Base-by-base conservation (phyloP, 1,139 yeast species). In the Blastobotrys serpentis region DNA sequence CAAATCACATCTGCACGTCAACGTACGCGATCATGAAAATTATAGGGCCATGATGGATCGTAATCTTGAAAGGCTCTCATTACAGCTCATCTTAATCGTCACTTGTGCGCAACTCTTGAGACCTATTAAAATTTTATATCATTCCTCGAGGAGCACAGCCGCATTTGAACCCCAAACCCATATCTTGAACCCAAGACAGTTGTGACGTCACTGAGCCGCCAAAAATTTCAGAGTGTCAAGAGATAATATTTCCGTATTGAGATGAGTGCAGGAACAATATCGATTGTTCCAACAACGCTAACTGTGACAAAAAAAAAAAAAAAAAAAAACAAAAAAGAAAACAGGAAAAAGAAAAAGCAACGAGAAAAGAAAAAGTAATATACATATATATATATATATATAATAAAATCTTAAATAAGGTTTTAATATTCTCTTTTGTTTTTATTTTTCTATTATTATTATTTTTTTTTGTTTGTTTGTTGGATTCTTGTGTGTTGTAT, bases 341-440 rank as follows among this genome's bases (percentile, higher is more conserved):
- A n/a, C n/a, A n/a, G n/a, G n/a, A n/a, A n/a, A n/a, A n/a, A n/a
- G n/a, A n/a, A n/a, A n/a, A n/a, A n/a, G n/a, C n/a, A n/a, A n/a
- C n/a, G n/a, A n/a, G 22, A 13, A 26, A 29, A 41, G 29, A 13
- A 22, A 21, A 39, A 13, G 19, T 5, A 39, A n/a, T 14, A 4
- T 13, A 34, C n/a, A 17, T 34, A 17, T 21, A 8, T n/a, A n/a
- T n/a, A n/a, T n/a, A n/a, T n/a, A n/a, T n/a, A n/a, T n/a, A n/a
- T n/a, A n/a, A n/a, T 14, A 14, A 5, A 14, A 11, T 36, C 21
- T 14, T 17, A 11, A 36, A 13, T 21, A 18, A 19, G 21, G 18
- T 30, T 42, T 42, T 19, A 32, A 30, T 23, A n/a, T 25, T 30
- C 30, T 42, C 13, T 42, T 33, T 14, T 13, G 11, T 21, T 33